Base-by-base conservation (phyloP, 164 flowering plant genomes). In the Platanus orientalis region DNA sequence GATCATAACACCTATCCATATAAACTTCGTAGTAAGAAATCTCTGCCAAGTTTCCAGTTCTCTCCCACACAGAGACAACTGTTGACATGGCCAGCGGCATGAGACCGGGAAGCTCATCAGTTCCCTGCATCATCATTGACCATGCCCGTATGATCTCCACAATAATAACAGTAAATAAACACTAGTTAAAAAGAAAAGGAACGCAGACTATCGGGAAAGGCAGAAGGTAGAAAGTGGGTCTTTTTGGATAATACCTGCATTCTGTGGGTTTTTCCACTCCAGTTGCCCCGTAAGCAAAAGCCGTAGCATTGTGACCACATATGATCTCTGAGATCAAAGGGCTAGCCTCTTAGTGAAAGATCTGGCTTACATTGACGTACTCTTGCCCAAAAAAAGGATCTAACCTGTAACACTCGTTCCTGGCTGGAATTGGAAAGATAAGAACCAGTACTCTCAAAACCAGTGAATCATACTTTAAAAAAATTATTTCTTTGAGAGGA, bases 271-370 rank as follows among this genome's bases (percentile, higher is more conserved):
- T 95, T 95, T 21, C 99, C 97, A 56, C 97, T 95, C 2, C 97
- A 3, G 99, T 92, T 54, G 97, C 97, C 2, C 99, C 99, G 61
- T 89, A 90, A 54, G 97, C 99, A 52, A 95, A 92, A 12, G 90
- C 87, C 1, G 97, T 86, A 5, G 89, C 90, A 60, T 92, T 95
- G 54, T 56, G 72, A 1, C 96, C 97, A 17, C 60, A 59, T 62
- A 92, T 84, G n/a, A 87, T 60, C 53, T 83, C 87, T 24, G 90
- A 82, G 70, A 95, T 81, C 72, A 95, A 72, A 67, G 92, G 94
- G 54, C 64, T 73, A 28, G 92, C 92, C 76, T 95, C 99, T 34
- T 58, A 79, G 26, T 78, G 55, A 42, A 83, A 95, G 57, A 95
- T 90, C 79, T 62, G 68, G 26, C 65, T 52, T 57, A 83, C 76